phyloP scores from a whole-genome alignment of 768 basidiomycete species.

The Mrakia hoshinonis region DNA sequence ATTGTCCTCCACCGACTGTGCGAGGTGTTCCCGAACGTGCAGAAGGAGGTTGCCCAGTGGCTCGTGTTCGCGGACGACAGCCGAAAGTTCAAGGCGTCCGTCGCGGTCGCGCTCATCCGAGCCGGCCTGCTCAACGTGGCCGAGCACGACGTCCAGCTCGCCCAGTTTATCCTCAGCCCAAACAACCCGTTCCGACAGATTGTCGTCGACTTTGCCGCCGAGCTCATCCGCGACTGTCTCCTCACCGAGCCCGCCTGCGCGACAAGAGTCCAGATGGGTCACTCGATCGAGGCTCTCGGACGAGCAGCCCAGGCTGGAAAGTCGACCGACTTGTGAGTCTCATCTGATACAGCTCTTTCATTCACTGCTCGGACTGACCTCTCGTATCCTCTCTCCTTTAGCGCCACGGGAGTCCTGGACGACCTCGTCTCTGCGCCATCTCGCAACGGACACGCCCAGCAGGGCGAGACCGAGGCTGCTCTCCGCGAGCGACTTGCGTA shows the following conservation, averaged over 20 bases:
- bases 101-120: slow-evolving; percentile 77
- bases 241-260: slow-evolving; percentile 68
- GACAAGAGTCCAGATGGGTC: slow-evolving; percentile 66
- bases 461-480: slow-evolving; percentile 31
- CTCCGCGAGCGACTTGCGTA: slow-evolving; percentile 42
- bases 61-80: slow-evolving; percentile 92
- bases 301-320: slow-evolving; percentile 66
- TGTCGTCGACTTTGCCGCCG: slow-evolving; percentile 70
- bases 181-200: slow-evolving; percentile 58
- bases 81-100: slow-evolving; percentile 92
- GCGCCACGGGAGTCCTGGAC: slow-evolving; percentile 22
- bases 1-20: slow-evolving; percentile 81
- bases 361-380: not conserved
- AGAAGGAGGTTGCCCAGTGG: slow-evolving; percentile 95
- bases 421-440: slow-evolving; percentile 24
- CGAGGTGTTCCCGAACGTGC: slow-evolving; percentile 78
- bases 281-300: slow-evolving; percentile 68
- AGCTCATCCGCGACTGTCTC: slow-evolving; percentile 76
- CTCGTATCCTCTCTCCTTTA: not conserved
- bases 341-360: not conserved
- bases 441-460: slow-evolving; percentile 18
- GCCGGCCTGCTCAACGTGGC: slow-evolving; percentile 67
- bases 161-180: slow-evolving; percentile 62
- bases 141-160: slow-evolving; percentile 81
- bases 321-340: slow-evolving; percentile 69